Evolutionary conservation across 2,329 filamentous ascomycete species (phyloP).

Genomic region (Elsinoe ampelina): DNA sequence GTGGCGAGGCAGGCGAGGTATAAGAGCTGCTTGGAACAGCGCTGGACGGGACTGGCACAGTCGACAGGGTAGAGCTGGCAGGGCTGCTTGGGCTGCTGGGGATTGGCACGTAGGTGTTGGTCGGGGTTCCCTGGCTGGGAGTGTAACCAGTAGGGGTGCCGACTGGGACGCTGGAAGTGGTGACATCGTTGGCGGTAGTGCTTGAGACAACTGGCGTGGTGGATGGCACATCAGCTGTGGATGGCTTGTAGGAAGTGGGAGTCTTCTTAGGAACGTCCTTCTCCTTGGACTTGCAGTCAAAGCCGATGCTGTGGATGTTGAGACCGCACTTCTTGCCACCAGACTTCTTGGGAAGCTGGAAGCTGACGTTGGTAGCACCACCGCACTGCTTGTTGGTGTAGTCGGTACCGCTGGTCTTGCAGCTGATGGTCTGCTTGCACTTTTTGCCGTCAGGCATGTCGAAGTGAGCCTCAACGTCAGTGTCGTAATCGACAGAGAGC

Average conservation of each 20-base stretch:
- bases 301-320: constrained; percentile 63
- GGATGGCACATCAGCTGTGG: constrained; percentile 15
- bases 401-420: constrained; percentile 57
- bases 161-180: neutral
- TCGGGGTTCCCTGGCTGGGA: constrained; percentile 13
- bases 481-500: constrained; percentile 64
- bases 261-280: constrained; percentile 25
- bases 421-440: constrained; percentile 69
- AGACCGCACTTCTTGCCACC: constrained; percentile 53
- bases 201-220: neutral
- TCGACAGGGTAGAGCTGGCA: constrained; percentile 14
- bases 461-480: constrained; percentile 77
- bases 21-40: constrained; percentile 16
- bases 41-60: neutral
- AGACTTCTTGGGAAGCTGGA: constrained; percentile 45
- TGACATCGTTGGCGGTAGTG: neutral
- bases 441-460: constrained; percentile 70
- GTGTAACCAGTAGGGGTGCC: constrained; percentile 5
- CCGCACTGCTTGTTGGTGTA: constrained; percentile 84
- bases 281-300: constrained; percentile 52
- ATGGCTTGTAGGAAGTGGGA: constrained; percentile 17
- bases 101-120: neutral
- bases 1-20: constrained; percentile 13
- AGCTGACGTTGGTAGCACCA: constrained; percentile 72
- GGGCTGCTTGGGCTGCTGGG: neutral